Base-by-base conservation (phyloP, 2,329 filamentous ascomycete genomes). In the Gnomoniopsis sp. region DNA sequence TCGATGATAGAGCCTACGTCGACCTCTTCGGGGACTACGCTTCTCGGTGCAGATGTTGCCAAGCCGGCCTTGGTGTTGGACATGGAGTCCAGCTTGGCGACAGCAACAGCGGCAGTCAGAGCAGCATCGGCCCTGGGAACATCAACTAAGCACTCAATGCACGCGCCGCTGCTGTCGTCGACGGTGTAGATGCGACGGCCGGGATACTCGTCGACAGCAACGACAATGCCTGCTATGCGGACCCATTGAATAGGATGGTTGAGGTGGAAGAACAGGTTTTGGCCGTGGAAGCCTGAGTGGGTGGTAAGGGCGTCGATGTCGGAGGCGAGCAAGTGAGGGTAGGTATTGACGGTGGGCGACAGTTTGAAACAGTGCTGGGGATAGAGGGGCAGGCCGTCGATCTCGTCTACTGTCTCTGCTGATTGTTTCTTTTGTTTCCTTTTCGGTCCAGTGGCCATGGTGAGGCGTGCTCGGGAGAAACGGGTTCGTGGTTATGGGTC, bases 201-300 rank as follows among this genome's bases (percentile, higher is more conserved):
- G 38, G 66, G 62, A 57, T 76, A 81, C 22, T 85, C 78, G 63
- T 85, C 80, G 38, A 85, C 73, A 14, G 82, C 83, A 57, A 92
- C 86, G 22, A 93, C 80, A 10, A 91, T 72, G 33, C 90, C 90
- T 8, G 86, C 81, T 34, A 93, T 72, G 62, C 87, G 86, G 55
- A 90, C 83, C 83, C 87, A 93, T 79, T 86, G 85, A 65, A 93
- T 85, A 0, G 90, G 90, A 64, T 93, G 85, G 70, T 92, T 93
- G 52, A 79, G 72, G 74, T 86, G 80, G 71, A 92, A 91, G 69
- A 79, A 87, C 36, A 87, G 76, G 63, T 80, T 75, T 66, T 84
- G 80, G 51, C 78, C 81, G 30, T 81, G 75, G 65, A 82, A 85
- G 22, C 79, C 81, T 15, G 73, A 72, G 62, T 79, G 77, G 47